A percentile compares a stretch with the other conserved stretches of the same genome.
phyloP scores from a whole-genome alignment of 176 grass and related monocot genomes.

The Tillandsia fasciculata region DNA sequence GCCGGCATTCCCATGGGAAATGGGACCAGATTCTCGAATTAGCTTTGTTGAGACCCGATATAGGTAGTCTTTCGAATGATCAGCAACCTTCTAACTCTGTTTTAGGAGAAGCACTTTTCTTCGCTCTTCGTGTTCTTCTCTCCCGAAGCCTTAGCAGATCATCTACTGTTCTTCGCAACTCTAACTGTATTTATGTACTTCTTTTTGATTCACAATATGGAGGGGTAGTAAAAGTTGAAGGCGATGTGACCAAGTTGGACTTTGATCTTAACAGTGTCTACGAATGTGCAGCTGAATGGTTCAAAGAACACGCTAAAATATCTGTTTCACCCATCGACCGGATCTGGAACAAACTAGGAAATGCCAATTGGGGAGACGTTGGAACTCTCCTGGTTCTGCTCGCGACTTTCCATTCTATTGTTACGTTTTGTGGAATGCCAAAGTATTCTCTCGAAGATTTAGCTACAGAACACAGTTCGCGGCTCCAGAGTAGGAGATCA shows the following conservation, averaged over 20 bases:
- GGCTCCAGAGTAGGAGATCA: slow-evolving; percentile 78
- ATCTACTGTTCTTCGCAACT: slow-evolving; percentile 53
- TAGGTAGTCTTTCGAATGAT: slow-evolving; percentile 47
- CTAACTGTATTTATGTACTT: slow-evolving; percentile 74
- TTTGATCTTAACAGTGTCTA: slow-evolving; percentile 82
- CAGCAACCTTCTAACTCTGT: slow-evolving; percentile 51
- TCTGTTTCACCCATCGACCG: slow-evolving; percentile 69
- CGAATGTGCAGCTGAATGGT: slow-evolving; percentile 79
- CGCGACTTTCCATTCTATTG: slow-evolving; percentile 74
- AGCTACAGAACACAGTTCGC: slow-evolving; percentile 71
- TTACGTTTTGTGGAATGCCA: slow-evolving; percentile 69
- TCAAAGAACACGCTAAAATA: slow-evolving; percentile 65
- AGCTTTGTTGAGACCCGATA: slow-evolving; percentile 67
- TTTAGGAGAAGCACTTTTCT: slow-evolving; percentile 86
- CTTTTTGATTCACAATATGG: slow-evolving; percentile 96
- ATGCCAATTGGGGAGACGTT: slow-evolving; percentile 94
- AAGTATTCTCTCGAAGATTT: slow-evolving; percentile 79
- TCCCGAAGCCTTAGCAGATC: slow-evolving; percentile 90
- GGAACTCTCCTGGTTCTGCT: slow-evolving; percentile 82
- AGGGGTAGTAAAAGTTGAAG: slow-evolving; percentile 78
- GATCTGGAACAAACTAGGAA: slow-evolving; percentile 97
- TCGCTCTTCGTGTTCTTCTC: slow-evolving; percentile 70
- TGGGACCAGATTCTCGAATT: slow-evolving; percentile 91
- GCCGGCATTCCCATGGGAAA: slow-evolving; percentile 50
- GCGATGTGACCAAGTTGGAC: slow-evolving; percentile 77